Percentiles rank a stretch among this genome's conserved stretches.
Evolutionary conservation across 2,329 filamentous ascomycete genomes (phyloP).

Genomic region (Raffaelea arxii): DNA sequence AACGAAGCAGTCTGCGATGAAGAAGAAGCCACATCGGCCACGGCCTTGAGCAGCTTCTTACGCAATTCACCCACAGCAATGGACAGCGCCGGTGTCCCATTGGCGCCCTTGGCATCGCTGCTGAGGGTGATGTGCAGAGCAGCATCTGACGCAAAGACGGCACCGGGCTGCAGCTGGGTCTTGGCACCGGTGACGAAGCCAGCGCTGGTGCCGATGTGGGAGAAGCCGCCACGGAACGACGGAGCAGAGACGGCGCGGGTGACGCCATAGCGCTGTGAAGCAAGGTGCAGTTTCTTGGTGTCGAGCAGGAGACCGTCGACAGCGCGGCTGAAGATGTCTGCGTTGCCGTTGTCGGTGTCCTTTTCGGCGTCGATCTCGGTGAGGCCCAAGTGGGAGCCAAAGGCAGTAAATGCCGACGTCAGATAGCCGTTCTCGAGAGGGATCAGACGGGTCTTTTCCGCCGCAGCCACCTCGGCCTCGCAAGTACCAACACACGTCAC

Average conservation of each 20-base stretch:
- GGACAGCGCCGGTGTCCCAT: conserved; percentile 42
- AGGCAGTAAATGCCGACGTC: conserved; percentile 49
- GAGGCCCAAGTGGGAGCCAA: conserved; percentile 51
- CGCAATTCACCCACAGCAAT: conserved; percentile 42
- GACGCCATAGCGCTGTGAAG: conserved; percentile 45
- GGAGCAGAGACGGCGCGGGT: conserved; percentile 51
- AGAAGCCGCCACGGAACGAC: conserved; percentile 27
- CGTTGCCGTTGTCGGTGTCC: conserved; percentile 41
- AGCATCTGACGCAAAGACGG: conserved; percentile 43
- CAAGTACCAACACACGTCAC: conserved; percentile 50
- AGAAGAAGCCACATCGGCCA: conserved; percentile 15
- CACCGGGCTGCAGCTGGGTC: conserved; percentile 34
- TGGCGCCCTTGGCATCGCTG: conserved; percentile 30
- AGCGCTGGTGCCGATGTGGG: conserved; percentile 47
- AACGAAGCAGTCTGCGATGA: conserved; percentile 16
- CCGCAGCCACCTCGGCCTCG: conserved; percentile 28
- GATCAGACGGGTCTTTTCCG: conserved; percentile 27
- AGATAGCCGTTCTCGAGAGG: conserved; percentile 49
- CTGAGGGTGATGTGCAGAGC: conserved; percentile 48
- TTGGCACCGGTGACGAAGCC: conserved; percentile 44
- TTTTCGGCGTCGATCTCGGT: conserved; percentile 52
- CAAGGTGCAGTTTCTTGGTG: conserved; percentile 44
- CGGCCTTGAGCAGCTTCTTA: conserved; percentile 42
- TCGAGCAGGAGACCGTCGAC: conserved; percentile 46
- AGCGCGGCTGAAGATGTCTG: conserved; percentile 44